Base-by-base conservation (phyloP, 768 basidiomycete species). In the Boletales sp. region DNA sequence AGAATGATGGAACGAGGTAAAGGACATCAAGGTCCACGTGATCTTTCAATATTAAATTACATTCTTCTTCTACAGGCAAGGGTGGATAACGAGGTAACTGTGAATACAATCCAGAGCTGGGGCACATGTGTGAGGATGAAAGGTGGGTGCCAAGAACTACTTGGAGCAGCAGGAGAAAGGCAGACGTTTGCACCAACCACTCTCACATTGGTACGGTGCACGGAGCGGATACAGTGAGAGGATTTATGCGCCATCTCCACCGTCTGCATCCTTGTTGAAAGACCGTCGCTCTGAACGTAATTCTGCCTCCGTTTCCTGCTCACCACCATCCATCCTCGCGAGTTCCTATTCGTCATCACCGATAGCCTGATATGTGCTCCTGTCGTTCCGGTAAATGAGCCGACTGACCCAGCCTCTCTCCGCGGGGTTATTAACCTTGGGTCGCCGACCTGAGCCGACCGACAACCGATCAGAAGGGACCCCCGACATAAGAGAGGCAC, bases 261-360 rank as follows among this genome's bases (percentile, higher is more conserved):
- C 43, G 15, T 38, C 36, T 24, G 45, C 17, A 41, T 55, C 50
- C 38, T 43, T 40, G 50, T 40, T 45, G 43, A 40, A 45, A 18
- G 52, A 42, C 40, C 38, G 43, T 48, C 50, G 60, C 51, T 53
- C 57, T 38, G 54, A 43, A 45, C 29, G 44, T 15, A 44, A 48
- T 45, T 55, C 63, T 56, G 63, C 69, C 30, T 44, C 63, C 54
- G 58, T 61, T 51, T 43, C 56, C 51, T 64, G 60, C 47, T 61
- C 67, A 55, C 62, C 62, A 60, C 62, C 61, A 60, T 64, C 71
- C 75, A 78, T 74, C 77, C 77, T 78, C 77, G 68, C 65, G 68
- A 78, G 67, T 78, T 78, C 77, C 78, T 78, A 78, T 75, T 80
- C 76, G 41, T 78, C 76, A 41, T 66, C 72, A 18, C 65, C 69